Percentiles rank a stretch among this genome's conserved stretches.
Evolutionary conservation across 305 asterid genomes (phyloP).

Genomic region (Fraxinus paxiana): DNA sequence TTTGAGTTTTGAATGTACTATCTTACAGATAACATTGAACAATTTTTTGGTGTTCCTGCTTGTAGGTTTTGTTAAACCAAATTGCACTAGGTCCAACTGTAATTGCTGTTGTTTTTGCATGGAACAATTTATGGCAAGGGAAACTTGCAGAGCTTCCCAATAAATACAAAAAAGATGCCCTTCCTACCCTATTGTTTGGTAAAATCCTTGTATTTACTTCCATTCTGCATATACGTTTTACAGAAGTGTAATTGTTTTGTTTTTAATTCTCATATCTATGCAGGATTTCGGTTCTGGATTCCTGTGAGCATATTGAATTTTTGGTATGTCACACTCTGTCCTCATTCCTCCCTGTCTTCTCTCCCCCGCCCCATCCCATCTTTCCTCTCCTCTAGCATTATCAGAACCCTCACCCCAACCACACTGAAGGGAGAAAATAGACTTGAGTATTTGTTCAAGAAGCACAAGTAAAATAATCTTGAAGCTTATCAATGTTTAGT

Average conservation of each 20-base stretch:
- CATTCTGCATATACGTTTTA: neutral
- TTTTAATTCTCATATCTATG: conserved; percentile 1
- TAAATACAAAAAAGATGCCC: conserved; percentile 81
- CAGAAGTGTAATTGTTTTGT: neutral
- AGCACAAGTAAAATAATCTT: neutral
- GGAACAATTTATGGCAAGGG: conserved; percentile 90
- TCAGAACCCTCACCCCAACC: neutral
- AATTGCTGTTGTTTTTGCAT: conserved; percentile 80
- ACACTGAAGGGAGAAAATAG: neutral
- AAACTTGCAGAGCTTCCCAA: conserved; percentile 84
- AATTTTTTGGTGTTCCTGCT: conserved; percentile 1
- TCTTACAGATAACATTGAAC: conserved; percentile 6
- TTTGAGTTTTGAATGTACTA: neutral
- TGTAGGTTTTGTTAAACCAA: conserved; percentile 82
- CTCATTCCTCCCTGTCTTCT: neutral
- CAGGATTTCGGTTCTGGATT: conserved; percentile 67
- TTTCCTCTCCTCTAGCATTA: neutral
- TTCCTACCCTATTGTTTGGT: conserved; percentile 78
- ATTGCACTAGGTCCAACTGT: conserved; percentile 77
- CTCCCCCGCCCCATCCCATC: neutral
- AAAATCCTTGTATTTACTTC: neutral
- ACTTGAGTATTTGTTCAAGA: neutral
- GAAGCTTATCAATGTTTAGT: neutral
- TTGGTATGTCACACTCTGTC: conserved; percentile 34
- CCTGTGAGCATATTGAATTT: conserved; percentile 58